Percentiles rank a stretch among this genome's conserved stretches.
phyloP scores from a whole-genome alignment of 805 yeast genomes.

The Sugiyamaella smithiae region DNA sequence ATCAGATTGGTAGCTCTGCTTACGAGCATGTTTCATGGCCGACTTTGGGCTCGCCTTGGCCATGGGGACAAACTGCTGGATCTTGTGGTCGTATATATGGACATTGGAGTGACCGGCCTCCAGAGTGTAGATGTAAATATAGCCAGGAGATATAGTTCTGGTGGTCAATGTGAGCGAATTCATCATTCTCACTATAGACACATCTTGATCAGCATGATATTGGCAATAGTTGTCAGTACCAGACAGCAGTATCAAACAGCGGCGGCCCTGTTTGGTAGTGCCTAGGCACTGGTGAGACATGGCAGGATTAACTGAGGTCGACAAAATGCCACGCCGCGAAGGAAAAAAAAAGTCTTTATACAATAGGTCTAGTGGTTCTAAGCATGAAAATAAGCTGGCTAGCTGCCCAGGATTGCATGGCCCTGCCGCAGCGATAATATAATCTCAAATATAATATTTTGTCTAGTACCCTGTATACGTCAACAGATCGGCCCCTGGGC shows the following conservation, averaged over 20 bases:
- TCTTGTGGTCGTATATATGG: conserved; percentile 23
- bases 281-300: conserved; percentile 23
- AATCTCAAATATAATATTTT: background rate
- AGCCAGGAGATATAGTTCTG: conserved; percentile 22
- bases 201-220: conserved; percentile 18
- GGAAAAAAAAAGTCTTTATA: no score
- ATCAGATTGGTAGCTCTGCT: conserved; percentile 1
- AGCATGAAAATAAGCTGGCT: background rate
- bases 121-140: conserved; percentile 30
- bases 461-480: background rate
- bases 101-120: conserved; percentile 23
- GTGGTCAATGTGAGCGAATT: conserved; percentile 6
- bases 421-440: background rate
- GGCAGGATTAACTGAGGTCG: background rate
- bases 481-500: conserved; percentile 2
- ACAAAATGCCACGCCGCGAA: background rate
- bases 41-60: conserved; percentile 1
- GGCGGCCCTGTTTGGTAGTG: conserved; percentile 24
- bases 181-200: conserved; percentile 6
- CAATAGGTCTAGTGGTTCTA: no score
- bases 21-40: background rate
- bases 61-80: conserved; percentile 15
- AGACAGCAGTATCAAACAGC: conserved; percentile 19
- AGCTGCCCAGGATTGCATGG: background rate
- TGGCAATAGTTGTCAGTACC: conserved; percentile 19